Conservation (phyloP, 1,139 yeast genomes). For the Candida sanyaensis region DNA sequence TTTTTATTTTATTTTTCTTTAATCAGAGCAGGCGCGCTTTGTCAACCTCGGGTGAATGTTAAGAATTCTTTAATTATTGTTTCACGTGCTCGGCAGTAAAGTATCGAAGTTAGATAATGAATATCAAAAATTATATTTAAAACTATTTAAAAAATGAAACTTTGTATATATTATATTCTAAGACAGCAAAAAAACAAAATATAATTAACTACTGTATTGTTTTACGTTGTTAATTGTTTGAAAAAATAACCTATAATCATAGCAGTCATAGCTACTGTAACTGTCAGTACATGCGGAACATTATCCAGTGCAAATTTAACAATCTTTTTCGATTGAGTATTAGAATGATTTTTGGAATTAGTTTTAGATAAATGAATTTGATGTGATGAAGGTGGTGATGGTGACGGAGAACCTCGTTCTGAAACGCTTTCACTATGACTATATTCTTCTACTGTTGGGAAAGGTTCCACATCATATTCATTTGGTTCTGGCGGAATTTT, state of each 20-base stretch:
- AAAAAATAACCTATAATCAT: slow-evolving; percentile 15
- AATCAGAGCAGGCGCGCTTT: too few relatives aligned
- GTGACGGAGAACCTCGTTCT: background rate
- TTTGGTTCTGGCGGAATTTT: background rate
- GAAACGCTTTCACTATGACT: background rate
- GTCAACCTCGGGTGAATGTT: too few relatives aligned
- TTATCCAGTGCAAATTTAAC: slow-evolving; percentile 1
- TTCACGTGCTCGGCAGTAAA: background rate
- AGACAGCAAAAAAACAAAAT: background rate
- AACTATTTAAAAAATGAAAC: background rate
- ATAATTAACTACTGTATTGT: background rate
- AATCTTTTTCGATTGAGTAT: slow-evolving; percentile 2
- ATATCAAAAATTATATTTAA: too few relatives aligned
- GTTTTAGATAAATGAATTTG: background rate
- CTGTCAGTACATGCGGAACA: slow-evolving; percentile 7
- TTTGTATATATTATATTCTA: slow-evolving; percentile 1
- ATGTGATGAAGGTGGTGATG: background rate
- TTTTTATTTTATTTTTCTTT: too few relatives aligned
- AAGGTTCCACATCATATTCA: background rate
- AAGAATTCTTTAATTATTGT: too few relatives aligned
- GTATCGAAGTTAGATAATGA: background rate
- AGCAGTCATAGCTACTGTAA: slow-evolving; percentile 15
- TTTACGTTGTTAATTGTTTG: slow-evolving; percentile 2
- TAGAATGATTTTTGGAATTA: background rate
- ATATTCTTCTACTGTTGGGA: slow-evolving; percentile 1